phyloP scores from a whole-genome alignment of 257 asterid genomes.

The Capsicum rhomboideum region DNA sequence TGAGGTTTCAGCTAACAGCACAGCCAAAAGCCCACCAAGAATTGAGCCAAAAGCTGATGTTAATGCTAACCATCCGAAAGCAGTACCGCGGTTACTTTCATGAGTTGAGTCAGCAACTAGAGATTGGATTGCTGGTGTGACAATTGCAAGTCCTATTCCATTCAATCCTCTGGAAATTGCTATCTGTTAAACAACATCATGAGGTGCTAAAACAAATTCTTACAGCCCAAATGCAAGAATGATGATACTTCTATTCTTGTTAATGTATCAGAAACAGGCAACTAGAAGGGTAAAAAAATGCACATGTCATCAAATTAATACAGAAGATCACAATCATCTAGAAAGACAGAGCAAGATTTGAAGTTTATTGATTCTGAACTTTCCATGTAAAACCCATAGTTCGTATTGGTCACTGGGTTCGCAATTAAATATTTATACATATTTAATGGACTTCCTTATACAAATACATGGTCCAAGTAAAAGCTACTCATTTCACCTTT shows the following conservation, averaged over 20 bases:
- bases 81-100: constrained; percentile 75
- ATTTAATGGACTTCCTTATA: no score
- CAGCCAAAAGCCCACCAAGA: constrained; percentile 67
- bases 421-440: background rate
- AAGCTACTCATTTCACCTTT: no score
- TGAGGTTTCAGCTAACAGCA: constrained; percentile 56
- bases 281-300: background rate
- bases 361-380: no score
- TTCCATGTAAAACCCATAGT: no score
- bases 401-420: background rate
- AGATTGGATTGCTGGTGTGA: constrained; percentile 76
- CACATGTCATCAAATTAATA: background rate
- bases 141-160: constrained; percentile 89
- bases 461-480: no score
- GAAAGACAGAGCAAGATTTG: background rate
- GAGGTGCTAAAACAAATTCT: background rate
- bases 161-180: constrained; percentile 88
- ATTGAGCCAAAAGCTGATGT: constrained; percentile 66
- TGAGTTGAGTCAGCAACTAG: constrained; percentile 89
- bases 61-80: constrained; percentile 78
- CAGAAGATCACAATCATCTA: background rate
- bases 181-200: constrained; percentile 31
- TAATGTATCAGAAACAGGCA: background rate
- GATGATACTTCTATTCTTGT: background rate
- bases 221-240: background rate